phyloP scores from a whole-genome alignment of 805 yeast genomes.

The Candida caryicola region DNA sequence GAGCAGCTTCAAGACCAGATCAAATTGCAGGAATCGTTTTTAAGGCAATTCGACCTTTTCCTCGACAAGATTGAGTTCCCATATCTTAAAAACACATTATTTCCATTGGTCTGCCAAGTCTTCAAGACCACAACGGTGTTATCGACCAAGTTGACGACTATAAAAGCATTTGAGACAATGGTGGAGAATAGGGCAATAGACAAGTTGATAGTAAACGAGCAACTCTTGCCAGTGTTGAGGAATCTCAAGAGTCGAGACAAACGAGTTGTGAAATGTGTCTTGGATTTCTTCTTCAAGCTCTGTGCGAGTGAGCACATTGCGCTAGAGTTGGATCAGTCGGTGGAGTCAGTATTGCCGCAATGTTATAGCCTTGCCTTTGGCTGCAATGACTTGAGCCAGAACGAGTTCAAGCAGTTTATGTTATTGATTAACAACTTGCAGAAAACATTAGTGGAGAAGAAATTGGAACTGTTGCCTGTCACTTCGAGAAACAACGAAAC shows the following conservation, averaged over 20 bases:
- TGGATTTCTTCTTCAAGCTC: constrained; percentile 51
- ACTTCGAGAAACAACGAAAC: not conserved
- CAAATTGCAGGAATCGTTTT: constrained; percentile 50
- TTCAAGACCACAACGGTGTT: constrained; percentile 84
- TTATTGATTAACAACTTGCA: constrained; percentile 18
- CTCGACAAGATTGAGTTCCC: constrained; percentile 59
- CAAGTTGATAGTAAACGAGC: constrained; percentile 67
- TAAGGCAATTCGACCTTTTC: constrained; percentile 41
- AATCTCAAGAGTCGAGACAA: constrained; percentile 77
- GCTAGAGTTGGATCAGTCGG: constrained; percentile 28
- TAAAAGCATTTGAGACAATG: constrained; percentile 56
- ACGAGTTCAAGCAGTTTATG: constrained; percentile 33
- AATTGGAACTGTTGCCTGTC: constrained; percentile 2
- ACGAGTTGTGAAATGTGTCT: constrained; percentile 51
- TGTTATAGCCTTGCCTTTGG: constrained; percentile 32
- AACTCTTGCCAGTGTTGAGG: constrained; percentile 73
- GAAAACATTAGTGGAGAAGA: constrained; percentile 10
- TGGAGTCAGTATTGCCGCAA: constrained; percentile 30
- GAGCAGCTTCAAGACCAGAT: constrained; percentile 31
- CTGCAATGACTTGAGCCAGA: constrained; percentile 35
- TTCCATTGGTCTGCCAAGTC: constrained; percentile 67
- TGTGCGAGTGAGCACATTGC: constrained; percentile 40
- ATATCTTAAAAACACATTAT: constrained; percentile 67
- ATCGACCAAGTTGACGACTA: constrained; percentile 68
- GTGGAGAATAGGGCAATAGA: constrained; percentile 64